Base-by-base conservation (phyloP, 129 eudicot genomes). In the Tanacetum coccineum region DNA sequence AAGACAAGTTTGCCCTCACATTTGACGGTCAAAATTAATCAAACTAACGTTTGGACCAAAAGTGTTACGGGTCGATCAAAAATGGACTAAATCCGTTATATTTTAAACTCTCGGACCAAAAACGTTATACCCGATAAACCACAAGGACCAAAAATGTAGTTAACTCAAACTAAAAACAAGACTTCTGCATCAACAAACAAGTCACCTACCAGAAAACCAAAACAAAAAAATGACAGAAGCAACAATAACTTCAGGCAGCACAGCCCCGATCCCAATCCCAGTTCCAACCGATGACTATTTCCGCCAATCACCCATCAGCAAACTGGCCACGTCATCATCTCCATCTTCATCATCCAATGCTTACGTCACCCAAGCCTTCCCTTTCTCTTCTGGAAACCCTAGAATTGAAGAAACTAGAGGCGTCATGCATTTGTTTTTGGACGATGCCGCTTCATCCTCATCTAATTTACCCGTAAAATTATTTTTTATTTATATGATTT, bases 381-480 rank as follows among this genome's bases (percentile, higher is more conserved):
- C 81, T 25, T 93, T 93, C 79, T 88, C 96, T 19, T 93, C 95
- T 50, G 98, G 98, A 67, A 93, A 93, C 95, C 98, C 98, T 79
- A 84, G 87, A 47, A 93, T 93, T 73, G 98, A 93, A 84, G 88
- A 93, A 67, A 82, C 86, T 50, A 72, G 96, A 72, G 98, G 96
- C 70, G 78, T 93, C 73, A 80, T 93, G 92, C 92, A 82, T 72
- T 85, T 88, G 51, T 86, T 42, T 77, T 71, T 78, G 14, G 80
- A 82, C 78, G 87, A 89, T 39, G 76, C 75, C 66, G 78, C 68
- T 73, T 78, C 87, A 2, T 71, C 96, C 0, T 71, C 91, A 25
- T 78, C 89, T 36, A 59, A 81, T 45, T 77, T 93, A 56, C 95
- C 96, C 19, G 98, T 93, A 80, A 78, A 6, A 36, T 11, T 30